These are phyloP conservation scores for Diaporthe sp. DNA, from an alignment of 2,329 filamentous ascomycete genomes.

Conservation along the genomic window DNA sequence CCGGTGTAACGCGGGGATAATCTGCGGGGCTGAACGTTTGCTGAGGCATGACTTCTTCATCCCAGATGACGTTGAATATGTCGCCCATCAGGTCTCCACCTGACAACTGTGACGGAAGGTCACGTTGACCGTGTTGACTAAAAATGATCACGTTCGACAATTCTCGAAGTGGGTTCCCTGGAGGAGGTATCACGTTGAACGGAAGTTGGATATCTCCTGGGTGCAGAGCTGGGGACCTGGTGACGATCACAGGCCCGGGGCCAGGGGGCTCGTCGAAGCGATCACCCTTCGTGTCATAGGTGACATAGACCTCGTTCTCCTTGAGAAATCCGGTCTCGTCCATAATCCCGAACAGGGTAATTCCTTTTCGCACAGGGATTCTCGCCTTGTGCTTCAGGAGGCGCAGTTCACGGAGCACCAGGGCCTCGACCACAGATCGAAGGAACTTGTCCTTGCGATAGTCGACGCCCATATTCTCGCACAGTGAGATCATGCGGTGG, in stretches of 20 bases:
- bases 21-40: conserved; percentile 71
- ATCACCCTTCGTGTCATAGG: conserved; percentile 57
- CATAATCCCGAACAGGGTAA: conserved; percentile 87
- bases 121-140: conserved; percentile 77
- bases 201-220: conserved; percentile 83
- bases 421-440: conserved; percentile 76
- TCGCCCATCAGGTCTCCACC: conserved; percentile 91
- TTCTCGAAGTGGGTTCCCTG: conserved; percentile 69
- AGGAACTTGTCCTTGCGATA: conserved; percentile 80
- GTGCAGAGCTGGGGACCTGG: conserved; percentile 84
- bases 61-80: conserved; percentile 84
- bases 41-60: conserved; percentile 62
- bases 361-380: conserved; percentile 77
- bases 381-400: conserved; percentile 83
- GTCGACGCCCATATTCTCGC: conserved; percentile 71
- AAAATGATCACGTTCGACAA: conserved; percentile 85
- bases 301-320: conserved; percentile 78
- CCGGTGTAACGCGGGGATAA: conserved; percentile 72
- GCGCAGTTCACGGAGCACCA: conserved; percentile 78
- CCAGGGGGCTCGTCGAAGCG: conserved; percentile 45
- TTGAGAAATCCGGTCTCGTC: conserved; percentile 80
- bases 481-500: conserved; percentile 71
- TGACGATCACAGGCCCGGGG: conserved; percentile 70
- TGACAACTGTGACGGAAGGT: conserved; percentile 82
- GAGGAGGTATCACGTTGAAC: conserved; percentile 71